These are phyloP conservation scores for Monosporascus ibericus DNA, from an alignment of 2,329 filamentous ascomycete genomes.

Conservation along the genomic window DNA sequence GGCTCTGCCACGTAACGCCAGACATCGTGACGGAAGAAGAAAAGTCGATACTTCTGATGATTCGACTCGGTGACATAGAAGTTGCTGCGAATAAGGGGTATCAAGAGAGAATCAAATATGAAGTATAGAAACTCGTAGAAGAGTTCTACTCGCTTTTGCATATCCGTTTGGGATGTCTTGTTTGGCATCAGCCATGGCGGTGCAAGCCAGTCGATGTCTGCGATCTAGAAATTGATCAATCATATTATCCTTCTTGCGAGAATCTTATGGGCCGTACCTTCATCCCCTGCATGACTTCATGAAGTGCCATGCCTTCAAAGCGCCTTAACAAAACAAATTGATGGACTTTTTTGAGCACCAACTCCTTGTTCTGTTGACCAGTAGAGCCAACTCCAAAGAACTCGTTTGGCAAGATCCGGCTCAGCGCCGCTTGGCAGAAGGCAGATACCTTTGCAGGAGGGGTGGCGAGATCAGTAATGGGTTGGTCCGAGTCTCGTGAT, in stretches of 20 bases:
- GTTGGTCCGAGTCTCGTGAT: conserved; percentile 35
- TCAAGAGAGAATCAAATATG: conserved; percentile 82
- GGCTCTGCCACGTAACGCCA: conserved; percentile 77
- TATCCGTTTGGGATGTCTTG: conserved; percentile 66
- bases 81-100: conserved; percentile 78
- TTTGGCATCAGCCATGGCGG: conserved; percentile 39
- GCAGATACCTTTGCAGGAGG: conserved; percentile 66
- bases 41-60: conserved; percentile 70
- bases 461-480: conserved; percentile 63
- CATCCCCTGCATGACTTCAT: conserved; percentile 69
- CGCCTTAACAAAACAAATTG: conserved; percentile 70
- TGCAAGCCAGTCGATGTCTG: conserved; percentile 66
- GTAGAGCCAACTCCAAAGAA: conserved; percentile 63
- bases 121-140: conserved; percentile 87
- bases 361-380: conserved; percentile 52
- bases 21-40: conserved; percentile 91
- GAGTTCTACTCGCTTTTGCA: conserved; percentile 69
- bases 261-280: conserved; percentile 48
- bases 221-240: conserved; percentile 44
- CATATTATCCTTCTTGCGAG: not conserved
- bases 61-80: conserved; percentile 95
- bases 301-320: conserved; percentile 75
- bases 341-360: conserved; percentile 65
- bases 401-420: conserved; percentile 63
- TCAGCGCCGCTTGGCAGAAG: conserved; percentile 74